Base-by-base conservation (phyloP, 331 rosid genomes). In the Stylosanthes scabra region DNA sequence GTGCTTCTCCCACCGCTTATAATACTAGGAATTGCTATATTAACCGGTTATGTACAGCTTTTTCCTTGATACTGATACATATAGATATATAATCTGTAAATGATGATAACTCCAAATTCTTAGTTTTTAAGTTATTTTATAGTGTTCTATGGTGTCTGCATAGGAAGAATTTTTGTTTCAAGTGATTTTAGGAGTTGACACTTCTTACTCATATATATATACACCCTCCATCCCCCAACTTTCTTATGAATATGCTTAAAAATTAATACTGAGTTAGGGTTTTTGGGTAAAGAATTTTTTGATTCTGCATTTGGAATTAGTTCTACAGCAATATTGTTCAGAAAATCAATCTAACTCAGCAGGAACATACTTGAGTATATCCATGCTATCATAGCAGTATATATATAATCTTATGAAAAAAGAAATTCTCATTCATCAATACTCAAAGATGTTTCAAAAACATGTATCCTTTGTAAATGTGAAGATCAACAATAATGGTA, bases 11-110 rank as follows among this genome's bases (percentile, higher is more conserved):
- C 99, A 25, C 97, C 99, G 70, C 11, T 95, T 77, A 74, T 92
- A 72, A 95, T 95, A 74, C 73, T 95, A 69, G 99, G 89, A 59
- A 90, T 95, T 82, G 97, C 99, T 57, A 78, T 92, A 71, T 67
- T 76, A 69, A 95, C 96, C n/a, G 97, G 99, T 51, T 88, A 92
- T 88, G 99, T 92, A 68, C 97, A 95, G 75, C 97, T 93, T 83
- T 84, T 90, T 79, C 98, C 98, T n/a, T 93, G 86, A 89, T 54
- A 91, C 86, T 0, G 92, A 63, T 25, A 73, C 59, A 40, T 34
- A 51, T 25, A 28, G 10, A 63, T 20, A 47, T 27, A 49, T 47
- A 47, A 3, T 10, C 4, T 2, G 10, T 47, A 2, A 10, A 13
- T 49, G 2, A 75, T 63, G 63, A 63, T 25, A 10, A 20, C 41